Evolutionary conservation across 1,284 basidiomycete genomes (phyloP), one percentile per base, ranked within the genome.

Genomic region (Hemileia vastatrix): DNA sequence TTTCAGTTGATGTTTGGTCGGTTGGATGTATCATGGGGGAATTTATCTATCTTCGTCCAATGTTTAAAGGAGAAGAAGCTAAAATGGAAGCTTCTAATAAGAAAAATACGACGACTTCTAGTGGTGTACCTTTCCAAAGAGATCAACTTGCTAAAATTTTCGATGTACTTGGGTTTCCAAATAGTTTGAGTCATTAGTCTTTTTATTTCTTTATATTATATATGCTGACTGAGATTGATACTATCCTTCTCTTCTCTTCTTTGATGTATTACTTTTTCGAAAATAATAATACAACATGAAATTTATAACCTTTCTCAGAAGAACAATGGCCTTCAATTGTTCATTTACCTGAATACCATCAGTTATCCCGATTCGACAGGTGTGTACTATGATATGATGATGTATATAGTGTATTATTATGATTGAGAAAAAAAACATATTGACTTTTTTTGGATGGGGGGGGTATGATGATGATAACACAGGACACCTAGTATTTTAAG

Each of bases 51-150:
- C 78, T 97, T 15, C 79, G 94, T 6, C 95, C 95, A 0, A 96
- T 99, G 69, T 99, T 98, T 81, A 99, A 98, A 76, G 95, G 95
- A 11, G 95, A 99, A 76, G 95, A 98, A 77, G 94, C 93, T 4
- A 97, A 97, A 76, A 18, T 88, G 88, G 78, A 93, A 93, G 80
- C 48, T 15, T 27, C 23, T 24, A 24, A 21, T n/a, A 89, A 86
- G 67, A 57, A 18, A 62, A 67, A 68, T 31, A n/a, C n/a, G n/a
- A n/a, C n/a, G n/a, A n/a, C n/a, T n/a, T n/a, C n/a, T n/a, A 65
- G 69, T 18, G 69, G 71, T 18, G 85, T 95, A 0, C 93, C 92
- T 0, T 96, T 95, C 74, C 93, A 95, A 76, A 82, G 86, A 60
- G 94, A 98, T 76, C 95, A 99, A 72, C 81, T 98, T 67, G 79